phyloP scores from a whole-genome alignment of 2,329 filamentous ascomycete genomes.

The Colletotrichum liriopes region DNA sequence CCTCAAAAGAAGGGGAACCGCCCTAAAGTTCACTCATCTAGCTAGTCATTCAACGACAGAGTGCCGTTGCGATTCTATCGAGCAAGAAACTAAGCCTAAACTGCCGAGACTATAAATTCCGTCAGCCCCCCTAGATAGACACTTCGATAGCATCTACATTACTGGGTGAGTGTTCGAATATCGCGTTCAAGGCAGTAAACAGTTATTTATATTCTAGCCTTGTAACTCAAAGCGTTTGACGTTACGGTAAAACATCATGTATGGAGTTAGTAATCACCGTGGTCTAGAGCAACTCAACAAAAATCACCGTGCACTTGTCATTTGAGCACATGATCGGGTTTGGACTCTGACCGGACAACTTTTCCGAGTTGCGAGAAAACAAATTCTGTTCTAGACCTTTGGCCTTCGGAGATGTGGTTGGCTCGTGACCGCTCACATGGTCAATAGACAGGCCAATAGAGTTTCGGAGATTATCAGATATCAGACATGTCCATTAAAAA shows the following conservation, averaged over 20 bases:
- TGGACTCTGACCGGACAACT: neutral
- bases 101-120: too few relatives aligned
- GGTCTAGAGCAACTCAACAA: neutral
- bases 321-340: neutral
- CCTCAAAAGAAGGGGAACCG: too few relatives aligned
- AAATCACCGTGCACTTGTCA: neutral
- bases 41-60: too few relatives aligned
- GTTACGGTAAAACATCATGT: neutral
- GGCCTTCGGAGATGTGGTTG: neutral
- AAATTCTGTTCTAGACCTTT: neutral
- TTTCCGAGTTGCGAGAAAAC: neutral
- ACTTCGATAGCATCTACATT: too few relatives aligned
- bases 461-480: neutral
- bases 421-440: neutral
- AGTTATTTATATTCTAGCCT: neutral
- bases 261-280: too few relatives aligned
- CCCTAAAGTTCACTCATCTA: too few relatives aligned
- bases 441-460: neutral
- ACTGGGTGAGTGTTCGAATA: too few relatives aligned
- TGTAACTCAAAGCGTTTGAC: too few relatives aligned
- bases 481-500: neutral
- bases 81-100: too few relatives aligned
- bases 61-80: too few relatives aligned
- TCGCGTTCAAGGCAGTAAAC: too few relatives aligned
- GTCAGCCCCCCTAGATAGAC: too few relatives aligned